Evolutionary conservation across 1,139 yeast species (phyloP).

Genomic region (Suhomyces coccinellae): DNA sequence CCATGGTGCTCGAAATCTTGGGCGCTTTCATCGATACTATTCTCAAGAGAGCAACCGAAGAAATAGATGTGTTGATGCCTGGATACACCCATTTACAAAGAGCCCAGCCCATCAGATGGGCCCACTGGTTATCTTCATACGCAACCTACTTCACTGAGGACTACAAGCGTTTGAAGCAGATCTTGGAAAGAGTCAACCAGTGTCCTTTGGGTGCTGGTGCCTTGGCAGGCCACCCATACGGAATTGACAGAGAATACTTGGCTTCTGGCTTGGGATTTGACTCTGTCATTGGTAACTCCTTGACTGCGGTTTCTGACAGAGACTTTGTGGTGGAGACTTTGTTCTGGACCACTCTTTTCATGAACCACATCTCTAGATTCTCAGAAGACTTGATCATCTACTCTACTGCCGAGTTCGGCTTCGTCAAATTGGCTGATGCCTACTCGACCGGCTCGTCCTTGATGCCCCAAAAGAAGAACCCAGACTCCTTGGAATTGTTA

Average conservation of each 20-base stretch:
- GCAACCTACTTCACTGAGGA: conserved; percentile 95
- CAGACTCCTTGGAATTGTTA: conserved; percentile 90
- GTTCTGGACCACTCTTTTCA: conserved; percentile 94
- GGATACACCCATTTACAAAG: conserved; percentile 98
- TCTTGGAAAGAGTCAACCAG: conserved; percentile 77
- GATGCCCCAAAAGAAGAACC: conserved; percentile 99
- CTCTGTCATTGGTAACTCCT: conserved; percentile 89
- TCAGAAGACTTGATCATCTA: conserved; percentile 94
- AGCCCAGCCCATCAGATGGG: conserved; percentile 99
- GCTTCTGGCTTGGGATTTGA: conserved; percentile 77
- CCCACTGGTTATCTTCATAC: conserved; percentile 93
- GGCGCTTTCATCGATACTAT: conserved; percentile 65
- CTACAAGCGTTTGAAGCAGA: conserved; percentile 77
- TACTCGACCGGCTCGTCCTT: conserved; percentile 97
- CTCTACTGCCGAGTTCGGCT: conserved; percentile 97
- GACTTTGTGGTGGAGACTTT: conserved; percentile 96
- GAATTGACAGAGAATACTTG: conserved; percentile 88
- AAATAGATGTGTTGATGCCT: conserved; percentile 93
- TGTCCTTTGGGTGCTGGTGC: conserved; percentile 98
- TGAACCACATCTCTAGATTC: conserved; percentile 92
- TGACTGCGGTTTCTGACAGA: conserved; percentile 94
- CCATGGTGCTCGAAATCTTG: conserved; percentile 57
- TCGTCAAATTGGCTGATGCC: conserved; percentile 90
- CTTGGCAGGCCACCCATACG: conserved; percentile 97
- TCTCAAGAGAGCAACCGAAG: conserved; percentile 73